These are phyloP conservation scores for Cladosporium sp. DNA, from an alignment of 2,329 filamentous ascomycete species.

Conservation along the genomic window DNA sequence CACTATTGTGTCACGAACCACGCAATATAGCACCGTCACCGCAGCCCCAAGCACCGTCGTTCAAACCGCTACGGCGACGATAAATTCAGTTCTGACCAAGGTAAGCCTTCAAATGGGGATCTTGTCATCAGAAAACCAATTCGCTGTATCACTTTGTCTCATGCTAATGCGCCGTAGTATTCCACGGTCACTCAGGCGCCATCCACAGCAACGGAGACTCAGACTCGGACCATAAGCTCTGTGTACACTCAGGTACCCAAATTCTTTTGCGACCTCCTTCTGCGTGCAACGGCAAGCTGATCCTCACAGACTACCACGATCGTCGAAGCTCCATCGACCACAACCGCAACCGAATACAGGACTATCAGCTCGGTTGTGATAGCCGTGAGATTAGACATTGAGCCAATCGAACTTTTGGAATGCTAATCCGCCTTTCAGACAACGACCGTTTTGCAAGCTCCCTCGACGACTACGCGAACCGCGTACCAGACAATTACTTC, in stretches of 20 bases:
- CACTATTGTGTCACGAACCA: background rate
- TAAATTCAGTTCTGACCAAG: conserved; percentile 1
- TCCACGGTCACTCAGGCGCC: background rate
- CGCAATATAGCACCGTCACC: background rate
- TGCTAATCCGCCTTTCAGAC: background rate
- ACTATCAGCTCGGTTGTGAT: background rate
- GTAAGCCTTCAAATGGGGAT: background rate
- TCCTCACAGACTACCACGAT: background rate
- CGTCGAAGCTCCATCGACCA: background rate
- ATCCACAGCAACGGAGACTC: background rate
- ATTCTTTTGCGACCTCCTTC: too few species aligned
- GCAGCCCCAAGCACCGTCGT: background rate
- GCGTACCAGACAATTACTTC: background rate
- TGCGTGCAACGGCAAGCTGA: background rate
- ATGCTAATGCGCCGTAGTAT: background rate
- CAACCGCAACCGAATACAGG: background rate
- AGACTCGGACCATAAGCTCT: background rate
- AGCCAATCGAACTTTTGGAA: too few species aligned
- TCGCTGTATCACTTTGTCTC: too few species aligned
- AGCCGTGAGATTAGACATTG: too few species aligned
- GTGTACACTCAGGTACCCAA: background rate
- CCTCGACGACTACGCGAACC: background rate
- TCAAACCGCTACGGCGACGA: background rate
- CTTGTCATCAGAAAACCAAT: background rate
- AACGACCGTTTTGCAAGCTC: background rate